A percentile compares a stretch with the other conserved stretches of the same genome.
phyloP scores from a whole-genome alignment of 768 basidiomycete species.

The Chalciporus chontae region DNA sequence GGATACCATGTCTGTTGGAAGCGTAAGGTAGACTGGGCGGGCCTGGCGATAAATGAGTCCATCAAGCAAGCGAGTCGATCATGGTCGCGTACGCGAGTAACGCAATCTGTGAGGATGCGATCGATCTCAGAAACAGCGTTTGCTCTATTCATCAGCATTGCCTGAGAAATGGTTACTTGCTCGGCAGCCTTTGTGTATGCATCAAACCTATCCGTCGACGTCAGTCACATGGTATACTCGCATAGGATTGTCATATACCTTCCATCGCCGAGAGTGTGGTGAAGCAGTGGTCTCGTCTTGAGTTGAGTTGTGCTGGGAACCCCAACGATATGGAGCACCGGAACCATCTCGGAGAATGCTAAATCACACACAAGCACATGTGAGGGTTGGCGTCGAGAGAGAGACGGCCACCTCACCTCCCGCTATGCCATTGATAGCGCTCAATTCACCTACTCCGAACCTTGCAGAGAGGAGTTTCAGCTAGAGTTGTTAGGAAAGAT shows the following conservation, averaged over 20 bases:
- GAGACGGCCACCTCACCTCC: constrained; percentile 44
- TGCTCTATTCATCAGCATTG: constrained; percentile 47
- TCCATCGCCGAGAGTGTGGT: constrained; percentile 87
- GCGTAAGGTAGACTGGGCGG: constrained; percentile 81
- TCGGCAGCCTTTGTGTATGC: constrained; percentile 74
- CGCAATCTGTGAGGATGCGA: constrained; percentile 66
- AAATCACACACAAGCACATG: neutral
- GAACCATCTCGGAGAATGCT: constrained; percentile 88
- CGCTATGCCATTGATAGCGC: constrained; percentile 81
- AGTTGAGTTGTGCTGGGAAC: constrained; percentile 74
- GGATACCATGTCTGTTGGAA: constrained; percentile 81
- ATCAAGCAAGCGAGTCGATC: neutral
- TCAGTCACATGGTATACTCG: neutral
- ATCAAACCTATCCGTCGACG: constrained; percentile 50
- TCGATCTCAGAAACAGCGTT: constrained; percentile 73
- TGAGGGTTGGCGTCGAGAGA: neutral
- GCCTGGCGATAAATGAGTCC: constrained; percentile 39
- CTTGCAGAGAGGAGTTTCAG: constrained; percentile 29
- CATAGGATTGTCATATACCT: constrained; percentile 35
- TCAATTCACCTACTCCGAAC: constrained; percentile 93
- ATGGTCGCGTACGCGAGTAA: constrained; percentile 43
- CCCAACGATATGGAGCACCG: constrained; percentile 85
- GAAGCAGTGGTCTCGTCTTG: constrained; percentile 68
- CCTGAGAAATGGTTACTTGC: constrained; percentile 72
- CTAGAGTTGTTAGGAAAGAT: neutral